These are phyloP conservation scores for Pythium aquatile DNA, from an alignment of 352 stramenopile species.

Conservation along the genomic window DNA sequence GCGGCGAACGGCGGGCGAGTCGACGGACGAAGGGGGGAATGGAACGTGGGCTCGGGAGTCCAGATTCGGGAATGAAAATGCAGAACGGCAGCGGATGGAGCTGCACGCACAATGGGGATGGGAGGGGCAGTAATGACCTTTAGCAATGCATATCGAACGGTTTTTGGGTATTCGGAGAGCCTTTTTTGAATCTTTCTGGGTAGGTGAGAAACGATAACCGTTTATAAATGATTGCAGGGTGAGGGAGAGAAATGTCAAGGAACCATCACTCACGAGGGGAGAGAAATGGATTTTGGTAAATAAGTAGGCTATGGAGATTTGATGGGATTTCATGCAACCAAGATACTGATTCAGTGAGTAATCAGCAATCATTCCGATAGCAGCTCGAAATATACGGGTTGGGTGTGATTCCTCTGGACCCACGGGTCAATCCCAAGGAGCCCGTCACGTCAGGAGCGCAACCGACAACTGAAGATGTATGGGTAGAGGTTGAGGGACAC, in stretches of 20 bases:
- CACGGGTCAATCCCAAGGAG: neutral
- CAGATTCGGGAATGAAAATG: conserved; percentile 17
- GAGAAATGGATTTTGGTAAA: neutral
- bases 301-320: neutral
- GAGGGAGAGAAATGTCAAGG: neutral
- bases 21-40: neutral
- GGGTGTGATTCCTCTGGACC: neutral
- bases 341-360: too few relatives aligned
- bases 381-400: conserved; percentile 3
- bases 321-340: too few relatives aligned
- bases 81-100: neutral
- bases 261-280: conserved; percentile 22
- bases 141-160: neutral
- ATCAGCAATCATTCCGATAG: conserved; percentile 17
- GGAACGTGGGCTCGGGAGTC: conserved; percentile 8
- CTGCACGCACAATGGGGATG: neutral
- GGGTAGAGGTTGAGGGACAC: neutral
- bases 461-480: neutral
- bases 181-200: too few relatives aligned
- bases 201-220: neutral
- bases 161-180: neutral
- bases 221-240: neutral
- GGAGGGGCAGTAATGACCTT: neutral
- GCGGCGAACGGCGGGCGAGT: conserved; percentile 6
- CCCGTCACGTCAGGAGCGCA: too few relatives aligned